Conservation (phyloP, 495 filamentous ascomycete species). For the Trichocladium uniseriatum region DNA sequence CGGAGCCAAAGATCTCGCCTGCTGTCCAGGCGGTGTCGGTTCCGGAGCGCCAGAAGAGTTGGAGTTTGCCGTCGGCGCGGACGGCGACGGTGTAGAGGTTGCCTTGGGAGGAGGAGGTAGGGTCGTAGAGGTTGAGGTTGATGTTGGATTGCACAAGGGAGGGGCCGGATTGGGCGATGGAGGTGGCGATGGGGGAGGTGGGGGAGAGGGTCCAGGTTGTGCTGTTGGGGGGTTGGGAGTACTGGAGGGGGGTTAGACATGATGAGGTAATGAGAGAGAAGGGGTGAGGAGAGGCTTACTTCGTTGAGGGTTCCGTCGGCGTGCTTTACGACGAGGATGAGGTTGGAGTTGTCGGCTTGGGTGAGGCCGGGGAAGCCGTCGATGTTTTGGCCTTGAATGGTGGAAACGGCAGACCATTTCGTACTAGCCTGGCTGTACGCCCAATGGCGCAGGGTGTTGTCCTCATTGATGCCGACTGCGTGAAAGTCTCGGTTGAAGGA, state of each 20-base stretch:
- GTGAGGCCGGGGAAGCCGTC: slow-evolving; percentile 13
- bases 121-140: slow-evolving; percentile 9
- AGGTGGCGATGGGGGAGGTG: slow-evolving; percentile 3
- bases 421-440: slow-evolving; percentile 2
- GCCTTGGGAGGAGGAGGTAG: background rate
- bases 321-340: slow-evolving; percentile 14
- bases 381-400: background rate
- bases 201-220: slow-evolving; percentile 3
- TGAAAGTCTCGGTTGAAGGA: slow-evolving; percentile 19
- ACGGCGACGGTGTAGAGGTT: slow-evolving; percentile 16
- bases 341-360: slow-evolving; percentile 10
- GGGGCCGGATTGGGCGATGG: slow-evolving; percentile 14
- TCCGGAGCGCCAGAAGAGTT: slow-evolving; percentile 15
- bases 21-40: slow-evolving; percentile 2
- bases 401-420: slow-evolving; percentile 6
- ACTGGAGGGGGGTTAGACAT: background rate
- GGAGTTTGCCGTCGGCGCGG: slow-evolving; percentile 10
- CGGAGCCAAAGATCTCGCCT: slow-evolving; percentile 12
- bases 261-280: background rate
- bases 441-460: slow-evolving; percentile 8
- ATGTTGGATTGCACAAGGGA: slow-evolving; percentile 16
- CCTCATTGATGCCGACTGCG: slow-evolving; percentile 1
- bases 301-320: slow-evolving; percentile 14
- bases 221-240: slow-evolving; percentile 8
- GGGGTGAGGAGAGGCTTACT: background rate